Evolutionary conservation across 179 eudicot genomes (phyloP), one percentile per base, ranked within the genome.

Genomic region (Spergularia azorica): DNA sequence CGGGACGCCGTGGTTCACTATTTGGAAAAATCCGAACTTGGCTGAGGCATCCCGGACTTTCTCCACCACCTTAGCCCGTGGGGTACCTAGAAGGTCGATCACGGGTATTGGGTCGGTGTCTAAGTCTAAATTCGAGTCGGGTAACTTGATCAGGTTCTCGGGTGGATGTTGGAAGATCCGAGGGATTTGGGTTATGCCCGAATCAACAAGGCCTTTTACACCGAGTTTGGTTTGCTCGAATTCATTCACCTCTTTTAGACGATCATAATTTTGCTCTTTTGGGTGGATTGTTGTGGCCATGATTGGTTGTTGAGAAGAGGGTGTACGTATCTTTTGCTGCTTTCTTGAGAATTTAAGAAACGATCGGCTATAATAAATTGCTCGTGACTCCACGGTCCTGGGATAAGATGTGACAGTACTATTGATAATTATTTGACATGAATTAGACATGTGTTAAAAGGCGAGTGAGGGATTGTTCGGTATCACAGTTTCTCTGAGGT

Each of bases 171-270:
- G 86, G 83, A 91, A 91, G 41, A 91, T 73, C 13, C 79, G 81
- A 7, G 96, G 96, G 67, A 91, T 79, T n/a, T 79, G 58, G 26
- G 87, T 73, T 7, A 89, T 48, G 56, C 93, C 90, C 3, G 89
- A 80, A 77, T 91, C 96, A 5, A 89, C 81, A 9, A 91, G 89
- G 77, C 96, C 96, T 78, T 91, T 91, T 32, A 89, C 91, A 0
- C 93, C 93, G 64, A 87, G 76, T 71, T 89, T 91, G 56, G 92
- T 79, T 18, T 85, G 88, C 5, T 91, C 96, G 84, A 91, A 91
- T 15, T 81, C 36, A 18, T 83, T 81, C 3, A 89, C 82, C 21
- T 89, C 87, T 54, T 77, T 18, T 14, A 56, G 54, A 0, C 93
- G 91, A 15, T 89, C 86, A 77, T 77, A 78, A 0, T 63, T 50